These are phyloP conservation scores for Candida sakaeoensis DNA, from an alignment of 805 yeast species.

Conservation along the genomic window DNA sequence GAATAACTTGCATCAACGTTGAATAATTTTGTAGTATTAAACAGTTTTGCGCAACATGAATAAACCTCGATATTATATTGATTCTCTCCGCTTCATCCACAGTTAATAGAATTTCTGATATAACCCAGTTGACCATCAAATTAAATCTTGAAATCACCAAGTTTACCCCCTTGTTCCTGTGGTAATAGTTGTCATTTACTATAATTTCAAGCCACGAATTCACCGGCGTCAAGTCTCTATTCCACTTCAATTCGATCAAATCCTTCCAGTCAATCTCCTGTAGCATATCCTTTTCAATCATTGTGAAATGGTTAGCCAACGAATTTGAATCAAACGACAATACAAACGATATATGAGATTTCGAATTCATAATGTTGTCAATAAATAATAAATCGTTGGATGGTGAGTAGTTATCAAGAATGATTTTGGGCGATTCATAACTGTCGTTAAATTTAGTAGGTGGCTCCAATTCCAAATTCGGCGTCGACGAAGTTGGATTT, in stretches of 20 bases:
- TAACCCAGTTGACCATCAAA: slow-evolving; percentile 85
- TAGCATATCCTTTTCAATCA: slow-evolving; percentile 80
- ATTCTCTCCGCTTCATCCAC: slow-evolving; percentile 55
- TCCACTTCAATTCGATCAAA: slow-evolving; percentile 73
- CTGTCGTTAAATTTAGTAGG: slow-evolving; percentile 1
- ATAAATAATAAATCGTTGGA: slow-evolving; percentile 30
- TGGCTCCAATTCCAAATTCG: slow-evolving; percentile 11
- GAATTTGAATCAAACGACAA: slow-evolving; percentile 64
- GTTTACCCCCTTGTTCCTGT: slow-evolving; percentile 66
- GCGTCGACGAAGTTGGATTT: slow-evolving; percentile 12
- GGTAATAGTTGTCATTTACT: slow-evolving; percentile 47
- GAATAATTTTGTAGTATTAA: slow-evolving; percentile 73
- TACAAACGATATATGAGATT: slow-evolving; percentile 76
- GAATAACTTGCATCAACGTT: slow-evolving; percentile 79
- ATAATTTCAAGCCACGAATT: slow-evolving; percentile 82
- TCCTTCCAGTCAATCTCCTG: slow-evolving; percentile 92
- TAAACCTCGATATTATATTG: slow-evolving; percentile 74
- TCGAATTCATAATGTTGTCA: slow-evolving; percentile 39
- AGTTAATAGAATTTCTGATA: slow-evolving; percentile 80
- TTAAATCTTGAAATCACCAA: slow-evolving; percentile 83
- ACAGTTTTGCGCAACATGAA: slow-evolving; percentile 80
- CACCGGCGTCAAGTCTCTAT: slow-evolving; percentile 58
- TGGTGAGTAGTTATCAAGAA: slow-evolving; percentile 33
- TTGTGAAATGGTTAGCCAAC: slow-evolving; percentile 77
- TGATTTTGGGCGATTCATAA: slow-evolving; percentile 25